Conservation (phyloP, 202 grass and related monocot genomes). For the Tripidium arundinaceum region DNA sequence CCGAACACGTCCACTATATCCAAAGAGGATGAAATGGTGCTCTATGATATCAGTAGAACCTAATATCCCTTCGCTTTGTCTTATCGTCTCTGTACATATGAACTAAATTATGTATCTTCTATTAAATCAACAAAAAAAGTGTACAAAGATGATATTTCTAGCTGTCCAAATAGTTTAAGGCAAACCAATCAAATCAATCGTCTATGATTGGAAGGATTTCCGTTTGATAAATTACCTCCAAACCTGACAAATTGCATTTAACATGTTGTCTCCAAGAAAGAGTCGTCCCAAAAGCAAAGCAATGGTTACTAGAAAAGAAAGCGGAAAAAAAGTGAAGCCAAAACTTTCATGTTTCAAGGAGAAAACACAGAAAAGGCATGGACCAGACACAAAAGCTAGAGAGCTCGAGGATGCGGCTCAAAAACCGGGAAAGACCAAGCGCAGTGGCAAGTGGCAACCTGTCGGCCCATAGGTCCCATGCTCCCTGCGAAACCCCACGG, state of each 20-base stretch:
- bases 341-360: conserved; percentile 24
- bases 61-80: too few species aligned
- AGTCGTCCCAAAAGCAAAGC: not conserved
- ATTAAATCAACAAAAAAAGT: not conserved
- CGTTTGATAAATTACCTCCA: not conserved
- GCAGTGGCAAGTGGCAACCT: not conserved
- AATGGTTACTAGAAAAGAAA: not conserved
- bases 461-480: conserved; percentile 11
- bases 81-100: not conserved
- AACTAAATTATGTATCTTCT: not conserved
- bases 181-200: not conserved
- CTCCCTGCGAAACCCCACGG: not conserved
- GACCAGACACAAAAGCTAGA: not conserved
- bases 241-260: not conserved
- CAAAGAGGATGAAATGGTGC: too few species aligned
- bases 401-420: not conserved
- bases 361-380: not conserved
- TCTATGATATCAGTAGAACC: too few species aligned
- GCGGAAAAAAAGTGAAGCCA: not conserved
- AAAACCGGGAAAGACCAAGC: conserved; percentile 15
- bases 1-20: too few species aligned
- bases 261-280: not conserved
- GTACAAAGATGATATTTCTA: not conserved
- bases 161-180: not conserved
- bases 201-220: not conserved